Conservation (phyloP, 805 yeast genomes). For the Candida nonsorbophila region DNA sequence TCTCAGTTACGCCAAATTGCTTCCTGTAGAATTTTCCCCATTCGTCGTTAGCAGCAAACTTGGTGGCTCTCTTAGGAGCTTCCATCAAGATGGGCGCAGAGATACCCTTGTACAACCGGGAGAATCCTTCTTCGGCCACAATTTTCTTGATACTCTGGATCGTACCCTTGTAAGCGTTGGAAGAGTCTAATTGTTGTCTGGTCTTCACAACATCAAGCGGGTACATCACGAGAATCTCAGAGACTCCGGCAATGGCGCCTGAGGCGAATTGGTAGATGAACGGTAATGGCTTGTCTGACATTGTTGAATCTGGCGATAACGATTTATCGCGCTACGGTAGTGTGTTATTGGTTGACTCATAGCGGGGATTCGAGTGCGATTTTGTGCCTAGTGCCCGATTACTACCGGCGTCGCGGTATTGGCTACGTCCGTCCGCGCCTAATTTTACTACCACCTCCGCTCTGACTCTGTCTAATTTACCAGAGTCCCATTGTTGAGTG, state of each 20-base stretch:
- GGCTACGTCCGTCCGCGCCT: too few species aligned
- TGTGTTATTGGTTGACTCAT: too few species aligned
- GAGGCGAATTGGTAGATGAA: constrained; percentile 85
- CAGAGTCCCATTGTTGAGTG: too few species aligned
- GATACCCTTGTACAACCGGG: constrained; percentile 87
- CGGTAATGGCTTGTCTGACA: constrained; percentile 45
- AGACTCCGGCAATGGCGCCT: constrained; percentile 96
- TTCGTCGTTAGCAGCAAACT: constrained; percentile 96
- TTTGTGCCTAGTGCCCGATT: too few species aligned
- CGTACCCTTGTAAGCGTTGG: constrained; percentile 75
- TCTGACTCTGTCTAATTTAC: too few species aligned
- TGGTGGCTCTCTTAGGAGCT: constrained; percentile 98
- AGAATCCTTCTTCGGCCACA: constrained; percentile 77
- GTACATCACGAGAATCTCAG: constrained; percentile 92
- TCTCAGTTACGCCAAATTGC: constrained; percentile 58
- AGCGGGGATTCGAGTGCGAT: too few species aligned
- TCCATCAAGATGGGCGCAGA: constrained; percentile 97
- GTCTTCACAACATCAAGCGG: constrained; percentile 97
- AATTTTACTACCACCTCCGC: too few species aligned
- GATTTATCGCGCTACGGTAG: too few species aligned
- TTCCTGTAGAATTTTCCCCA: constrained; percentile 83
- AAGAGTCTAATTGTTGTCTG: constrained; percentile 71
- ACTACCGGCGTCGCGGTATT: too few species aligned
- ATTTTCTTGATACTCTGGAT: constrained; percentile 80
- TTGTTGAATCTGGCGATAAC: too few species aligned